Conservation (phyloP, 306 rosid species). For the Myrica gale region DNA sequence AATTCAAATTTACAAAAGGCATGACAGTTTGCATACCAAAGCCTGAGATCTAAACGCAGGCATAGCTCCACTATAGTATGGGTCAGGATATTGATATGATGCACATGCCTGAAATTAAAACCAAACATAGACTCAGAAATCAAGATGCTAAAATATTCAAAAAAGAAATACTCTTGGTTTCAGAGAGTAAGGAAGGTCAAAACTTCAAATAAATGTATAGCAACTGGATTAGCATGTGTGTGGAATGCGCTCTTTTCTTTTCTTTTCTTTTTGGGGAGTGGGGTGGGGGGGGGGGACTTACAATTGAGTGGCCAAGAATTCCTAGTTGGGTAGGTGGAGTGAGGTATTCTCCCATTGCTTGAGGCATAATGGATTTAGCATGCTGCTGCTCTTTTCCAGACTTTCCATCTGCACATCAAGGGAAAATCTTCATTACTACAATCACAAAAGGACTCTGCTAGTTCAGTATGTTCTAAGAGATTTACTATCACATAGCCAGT, state of each 20-base stretch:
- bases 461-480: neutral
- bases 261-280: neutral
- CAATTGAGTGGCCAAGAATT: constrained; percentile 30
- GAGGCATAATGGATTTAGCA: constrained; percentile 16
- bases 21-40: constrained; percentile 27
- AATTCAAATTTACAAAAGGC: neutral
- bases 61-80: constrained; percentile 29
- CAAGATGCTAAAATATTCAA: neutral
- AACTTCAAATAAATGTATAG: neutral
- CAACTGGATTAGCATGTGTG: neutral
- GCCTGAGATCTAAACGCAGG: constrained; percentile 31
- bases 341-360: constrained; percentile 21
- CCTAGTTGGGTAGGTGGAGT: constrained; percentile 24
- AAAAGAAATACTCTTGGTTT: neutral
- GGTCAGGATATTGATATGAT: constrained; percentile 27
- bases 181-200: neutral
- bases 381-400: constrained; percentile 16
- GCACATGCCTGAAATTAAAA: constrained; percentile 23
- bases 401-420: constrained; percentile 28
- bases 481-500: neutral
- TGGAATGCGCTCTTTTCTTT: too few species aligned
- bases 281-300: constrained; percentile 16
- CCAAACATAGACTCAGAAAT: neutral
- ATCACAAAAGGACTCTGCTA: neutral
- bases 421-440: neutral